Evolutionary conservation across 2,329 filamentous ascomycete genomes (phyloP).

Genomic region (Ophiocordyceps polyrhachis-furcata): DNA sequence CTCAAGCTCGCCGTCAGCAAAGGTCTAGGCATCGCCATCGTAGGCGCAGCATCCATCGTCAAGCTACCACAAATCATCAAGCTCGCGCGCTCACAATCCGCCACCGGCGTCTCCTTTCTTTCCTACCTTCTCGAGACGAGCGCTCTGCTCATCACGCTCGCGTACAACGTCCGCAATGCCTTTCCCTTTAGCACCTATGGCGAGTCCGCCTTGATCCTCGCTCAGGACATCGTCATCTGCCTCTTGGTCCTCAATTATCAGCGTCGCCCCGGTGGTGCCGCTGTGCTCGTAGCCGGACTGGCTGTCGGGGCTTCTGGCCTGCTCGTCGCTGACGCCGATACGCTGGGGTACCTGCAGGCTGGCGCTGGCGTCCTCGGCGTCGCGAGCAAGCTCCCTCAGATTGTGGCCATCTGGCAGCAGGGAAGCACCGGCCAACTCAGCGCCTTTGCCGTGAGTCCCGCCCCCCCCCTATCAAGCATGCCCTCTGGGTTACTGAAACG

Average conservation of each 20-base stretch:
- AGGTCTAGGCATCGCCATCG: constrained; percentile 81
- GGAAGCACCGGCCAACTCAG: constrained; percentile 89
- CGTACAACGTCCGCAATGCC: constrained; percentile 77
- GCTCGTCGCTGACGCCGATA: constrained; percentile 48
- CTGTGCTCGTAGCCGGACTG: constrained; percentile 60
- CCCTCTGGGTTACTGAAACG: background rate
- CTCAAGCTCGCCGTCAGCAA: constrained; percentile 84
- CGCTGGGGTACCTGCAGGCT: constrained; percentile 60
- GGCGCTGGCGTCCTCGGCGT: constrained; percentile 69
- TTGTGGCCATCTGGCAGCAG: constrained; percentile 64
- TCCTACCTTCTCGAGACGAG: constrained; percentile 84
- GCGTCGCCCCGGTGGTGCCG: constrained; percentile 47
- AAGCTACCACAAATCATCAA: constrained; percentile 97
- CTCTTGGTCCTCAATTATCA: constrained; percentile 73
- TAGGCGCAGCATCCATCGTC: constrained; percentile 74
- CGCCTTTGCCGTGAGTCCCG: constrained; percentile 66
- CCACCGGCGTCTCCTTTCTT: constrained; percentile 71
- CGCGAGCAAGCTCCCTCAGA: constrained; percentile 87
- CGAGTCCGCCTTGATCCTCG: constrained; percentile 80
- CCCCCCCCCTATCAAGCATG: background rate
- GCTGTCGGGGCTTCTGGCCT: constrained; percentile 44
- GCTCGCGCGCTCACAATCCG: constrained; percentile 61
- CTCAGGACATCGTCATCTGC: constrained; percentile 81
- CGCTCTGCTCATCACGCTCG: constrained; percentile 72
- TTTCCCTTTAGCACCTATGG: constrained; percentile 96